Evolutionary conservation across 345 rosid genomes (phyloP), one percentile per base, ranked within the genome.

Genomic region (Boechera retrofracta): DNA sequence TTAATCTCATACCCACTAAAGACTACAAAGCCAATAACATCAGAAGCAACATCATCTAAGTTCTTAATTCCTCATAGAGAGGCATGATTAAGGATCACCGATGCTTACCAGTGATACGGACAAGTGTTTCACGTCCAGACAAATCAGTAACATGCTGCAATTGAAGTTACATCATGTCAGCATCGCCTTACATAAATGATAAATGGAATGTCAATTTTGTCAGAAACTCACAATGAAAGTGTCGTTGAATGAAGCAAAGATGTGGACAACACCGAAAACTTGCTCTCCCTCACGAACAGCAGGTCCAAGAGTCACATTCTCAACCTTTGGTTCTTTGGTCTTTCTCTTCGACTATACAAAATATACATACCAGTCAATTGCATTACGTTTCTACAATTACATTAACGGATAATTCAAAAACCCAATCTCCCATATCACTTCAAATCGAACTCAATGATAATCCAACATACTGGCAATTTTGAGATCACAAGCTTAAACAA

Each of bases 111-210:
- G 98, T 93, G 48, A 91, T 87, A 77, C 98, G 97, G 53, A 93
- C 97, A 48, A 93, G 79, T 4, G 98, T 93, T 85, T 93, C 98
- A 81, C 94, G 86, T 48, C 98, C 98, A 26, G 98, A 91, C 72
- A 93, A 49, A 80, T 93, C 98, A 63, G 98, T 93, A 49, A 93
- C 97, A 42, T 93, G 98, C 98, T 90, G 87, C 80, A 76, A 21
- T n/a, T 5, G 3, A 9, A 64, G 28, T 58, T 16, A 58, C 2
- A 54, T 1, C 12, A 64, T 15, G 68, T 78, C 15, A 78, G 47
- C 15, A 31, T 35, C 10, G 4, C 29, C 55, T 2, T 10, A 8
- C 8, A 24, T 1, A 48, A 4, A 32, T 32, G 64, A 53, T 10
- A 24, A 26, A 61, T 51, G 36, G 44, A 4, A 41, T 2, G 8